phyloP scores from a whole-genome alignment of 805 yeast species.

The Teunomyces kruisii region DNA sequence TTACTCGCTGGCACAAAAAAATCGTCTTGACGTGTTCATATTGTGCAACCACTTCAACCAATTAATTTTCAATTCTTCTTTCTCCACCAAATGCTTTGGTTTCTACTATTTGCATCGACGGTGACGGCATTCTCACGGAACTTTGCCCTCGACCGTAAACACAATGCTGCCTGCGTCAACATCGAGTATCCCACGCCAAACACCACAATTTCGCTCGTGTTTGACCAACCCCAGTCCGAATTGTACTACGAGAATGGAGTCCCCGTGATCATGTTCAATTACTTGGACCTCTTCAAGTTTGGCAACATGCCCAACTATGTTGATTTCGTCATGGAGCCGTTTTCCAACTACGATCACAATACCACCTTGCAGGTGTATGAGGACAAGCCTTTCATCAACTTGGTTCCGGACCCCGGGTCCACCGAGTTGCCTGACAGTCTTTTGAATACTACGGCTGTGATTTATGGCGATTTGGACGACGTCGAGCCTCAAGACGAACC shows the following conservation, averaged over 20 bases:
- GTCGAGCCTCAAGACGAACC: background rate
- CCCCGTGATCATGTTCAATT: slow-evolving; percentile 11
- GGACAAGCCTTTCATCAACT: background rate
- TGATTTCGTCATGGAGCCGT: slow-evolving; percentile 7
- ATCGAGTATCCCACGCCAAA: slow-evolving; percentile 6
- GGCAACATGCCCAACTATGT: slow-evolving; percentile 10
- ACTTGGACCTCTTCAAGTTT: slow-evolving; percentile 11
- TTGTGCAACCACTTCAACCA: no score
- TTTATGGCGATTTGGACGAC: slow-evolving; percentile 1
- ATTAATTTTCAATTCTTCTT: no score
- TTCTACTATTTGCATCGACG: background rate
- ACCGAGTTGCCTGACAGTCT: slow-evolving; percentile 5
- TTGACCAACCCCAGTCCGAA: slow-evolving; percentile 1
- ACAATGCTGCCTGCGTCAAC: slow-evolving; percentile 11
- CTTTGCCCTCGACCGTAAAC: slow-evolving; percentile 2
- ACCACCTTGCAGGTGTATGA: slow-evolving; percentile 2
- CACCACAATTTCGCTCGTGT: slow-evolving; percentile 8
- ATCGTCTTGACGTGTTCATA: no score
- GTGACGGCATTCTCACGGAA: background rate
- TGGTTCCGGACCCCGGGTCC: slow-evolving; percentile 1
- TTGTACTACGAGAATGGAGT: slow-evolving; percentile 5
- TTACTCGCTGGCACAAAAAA: no score
- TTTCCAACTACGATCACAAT: slow-evolving; percentile 4
- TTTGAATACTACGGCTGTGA: slow-evolving; percentile 3
- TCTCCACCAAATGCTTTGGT: background rate